Conservation (phyloP, 371 early-diverging fungal species). For the Capniomyces stellatus region DNA sequence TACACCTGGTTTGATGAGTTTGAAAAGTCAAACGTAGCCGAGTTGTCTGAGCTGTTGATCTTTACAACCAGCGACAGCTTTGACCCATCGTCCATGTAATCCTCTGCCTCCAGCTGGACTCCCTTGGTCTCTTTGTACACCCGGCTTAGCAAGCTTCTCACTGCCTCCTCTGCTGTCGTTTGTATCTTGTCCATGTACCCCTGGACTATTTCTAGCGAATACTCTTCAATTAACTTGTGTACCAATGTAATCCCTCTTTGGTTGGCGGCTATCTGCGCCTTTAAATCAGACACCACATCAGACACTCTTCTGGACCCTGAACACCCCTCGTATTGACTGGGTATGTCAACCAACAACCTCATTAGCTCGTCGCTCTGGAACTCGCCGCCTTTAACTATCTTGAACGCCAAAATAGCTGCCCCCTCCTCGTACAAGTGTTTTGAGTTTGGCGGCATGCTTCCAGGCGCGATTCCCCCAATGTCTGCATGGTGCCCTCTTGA, state of each 20-base stretch:
- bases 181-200: constrained; percentile 82
- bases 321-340: constrained; percentile 69
- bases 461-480: constrained; percentile 76
- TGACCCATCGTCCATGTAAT: constrained; percentile 90
- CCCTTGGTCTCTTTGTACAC: constrained; percentile 25
- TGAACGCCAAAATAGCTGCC: constrained; percentile 74
- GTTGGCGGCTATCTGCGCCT: constrained; percentile 92
- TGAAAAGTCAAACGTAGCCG: constrained; percentile 78
- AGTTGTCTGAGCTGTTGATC: constrained; percentile 43
- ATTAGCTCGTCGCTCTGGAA: constrained; percentile 65
- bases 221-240: constrained; percentile 60
- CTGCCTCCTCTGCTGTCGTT: constrained; percentile 72
- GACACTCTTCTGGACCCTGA: constrained; percentile 66
- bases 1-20: constrained; percentile 79
- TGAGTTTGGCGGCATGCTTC: constrained; percentile 55
- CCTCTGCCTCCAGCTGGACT: constrained; percentile 36
- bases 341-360: constrained; percentile 51
- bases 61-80: constrained; percentile 54
- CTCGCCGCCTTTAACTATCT: constrained; percentile 57
- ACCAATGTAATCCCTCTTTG: constrained; percentile 79
- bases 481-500: constrained; percentile 94
- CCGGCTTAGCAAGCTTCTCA: constrained; percentile 47
- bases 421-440: constrained; percentile 85
- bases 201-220: constrained; percentile 69
- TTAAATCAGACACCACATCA: constrained; percentile 83